Evolutionary conservation across 257 asterid species (phyloP), one percentile per base, ranked within the genome.

Genomic region (Primulina huaijiensis): DNA sequence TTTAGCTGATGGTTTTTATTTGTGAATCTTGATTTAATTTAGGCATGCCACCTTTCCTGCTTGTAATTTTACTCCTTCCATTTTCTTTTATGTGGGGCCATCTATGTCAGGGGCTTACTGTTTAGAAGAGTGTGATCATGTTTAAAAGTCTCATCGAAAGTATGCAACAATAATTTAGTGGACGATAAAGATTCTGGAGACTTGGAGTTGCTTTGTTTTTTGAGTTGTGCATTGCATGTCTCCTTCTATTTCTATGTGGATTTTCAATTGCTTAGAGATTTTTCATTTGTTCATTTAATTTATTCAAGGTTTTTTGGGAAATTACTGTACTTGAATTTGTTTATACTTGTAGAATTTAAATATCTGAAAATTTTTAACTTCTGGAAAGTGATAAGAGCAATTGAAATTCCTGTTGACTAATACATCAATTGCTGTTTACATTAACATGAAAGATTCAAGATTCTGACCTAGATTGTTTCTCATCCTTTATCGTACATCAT

Each of bases 381-480:
- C 23, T 69, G 58, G 30, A 58, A 65, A 29, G n/a, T 30, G 2
- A 68, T 38, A 12, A 12, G n/a, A 37, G 30, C 14, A 6, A 65
- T 33, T 8, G n/a, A 69, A 17, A 25, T 21, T 23, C 8, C n/a
- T 63, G 53, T 21, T 21, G 55, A 25, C 52, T 62, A n/a, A 21
- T 30, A 7, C 17, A 29, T 63, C 40, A 8, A 35, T 4, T 62
- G 53, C 40, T 56, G 34, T 64, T 57, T 50, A 27, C 17, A 9
- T 68, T 38, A 60, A 43, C 57, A 62, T 38, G 66, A 63, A 30
- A 55, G 17, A 61, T 62, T 27, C 56, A 25, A 43, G 66, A 21
- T 63, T 60, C 62, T 8, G 12, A 50, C 21, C 57, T 23, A 16
- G 57, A 43, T 63, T 29, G 23, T 76, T 35, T 72, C 73, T 65